Evolutionary conservation across 371 early-diverging fungal genomes (phyloP).

Genomic region (Mucor circinelloides): DNA sequence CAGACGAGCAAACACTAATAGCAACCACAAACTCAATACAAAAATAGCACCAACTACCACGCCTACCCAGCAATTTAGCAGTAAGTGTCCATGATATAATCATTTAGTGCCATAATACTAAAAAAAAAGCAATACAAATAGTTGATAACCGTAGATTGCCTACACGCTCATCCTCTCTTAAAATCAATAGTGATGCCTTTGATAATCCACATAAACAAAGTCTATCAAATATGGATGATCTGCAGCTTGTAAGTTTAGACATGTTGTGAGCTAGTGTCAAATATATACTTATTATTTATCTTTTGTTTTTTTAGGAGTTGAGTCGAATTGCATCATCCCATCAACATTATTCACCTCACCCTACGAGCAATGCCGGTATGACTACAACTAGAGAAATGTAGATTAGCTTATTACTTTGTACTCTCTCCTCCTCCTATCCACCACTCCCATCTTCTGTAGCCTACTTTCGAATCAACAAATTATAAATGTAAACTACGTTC

Average conservation of each 20-base stretch:
- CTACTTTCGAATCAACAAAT: too few relatives aligned
- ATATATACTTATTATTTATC: not conserved
- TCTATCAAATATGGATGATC: conserved; percentile 43
- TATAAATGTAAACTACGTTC: too few relatives aligned
- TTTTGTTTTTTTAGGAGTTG: not conserved
- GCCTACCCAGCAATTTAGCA: not conserved
- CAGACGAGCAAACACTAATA: not conserved
- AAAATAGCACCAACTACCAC: not conserved
- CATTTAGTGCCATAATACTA: not conserved
- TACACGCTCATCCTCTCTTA: conserved; percentile 25
- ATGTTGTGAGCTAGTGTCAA: not conserved
- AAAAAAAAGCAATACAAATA: not conserved
- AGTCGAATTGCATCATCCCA: conserved; percentile 1
- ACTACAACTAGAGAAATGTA: not conserved
- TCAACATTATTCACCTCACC: too few relatives aligned
- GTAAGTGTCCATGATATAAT: not conserved
- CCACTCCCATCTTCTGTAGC: too few relatives aligned
- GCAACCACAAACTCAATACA: not conserved
- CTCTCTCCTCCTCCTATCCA: too few relatives aligned
- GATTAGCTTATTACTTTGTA: not conserved
- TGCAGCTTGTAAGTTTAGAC: conserved; percentile 29
- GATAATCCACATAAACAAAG: conserved; percentile 14
- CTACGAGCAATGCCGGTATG: too few relatives aligned
- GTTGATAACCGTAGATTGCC: not conserved
- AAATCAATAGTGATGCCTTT: conserved; percentile 21